Base-by-base conservation (phyloP, 2,329 filamentous ascomycete species). In the Exophiala spinifera region DNA sequence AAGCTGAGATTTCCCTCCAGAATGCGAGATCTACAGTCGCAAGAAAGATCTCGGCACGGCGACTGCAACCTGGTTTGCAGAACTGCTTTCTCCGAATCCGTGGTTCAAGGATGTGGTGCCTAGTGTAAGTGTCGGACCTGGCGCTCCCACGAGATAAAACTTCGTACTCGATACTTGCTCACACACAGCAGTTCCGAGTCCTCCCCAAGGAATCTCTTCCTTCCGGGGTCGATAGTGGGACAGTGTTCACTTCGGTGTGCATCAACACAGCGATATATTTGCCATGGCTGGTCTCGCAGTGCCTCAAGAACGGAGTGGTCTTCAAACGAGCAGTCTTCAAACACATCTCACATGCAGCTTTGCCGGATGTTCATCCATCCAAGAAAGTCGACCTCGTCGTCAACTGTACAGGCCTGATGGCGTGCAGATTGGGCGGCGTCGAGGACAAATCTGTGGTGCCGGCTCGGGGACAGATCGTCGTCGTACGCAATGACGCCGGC, bases 241-340 rank as follows among this genome's bases (percentile, higher is more conserved):
- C 83, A 47, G 76, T 80, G 51, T 96, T 94, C 70, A 89, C 83
- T 5, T 92, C 88, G 1, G 85, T 96, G 37, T 96, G 91, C 73
- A 92, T 96, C 69, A 96, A 97, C 73, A 89, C 89, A 0, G 83
- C 88, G 39, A 73, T 96, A 53, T 97, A 96, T 72, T 82, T 96
- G 1, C 84, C 89, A 3, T 97, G 88, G 83, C 84, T 97, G 0
- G 76, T 88, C 0, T 87, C 88, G 0, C 86, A 94, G 72, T 95
- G 89, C 68, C 78, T 88, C 23, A 84, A 83, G 63, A 82, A 84
- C 53, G 88, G 89, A 23, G 87, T 88, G 4, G 75, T 83, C 1
- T 75, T 92, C 64, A 80, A 82, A 64, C 81, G 89, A 15, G 82
- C 74, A 2, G 69, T 79, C 1, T 71, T 91, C 44, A 71, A 74